Base-by-base conservation (phyloP, 805 yeast species). In the Saccharomyces eubayanus region DNA sequence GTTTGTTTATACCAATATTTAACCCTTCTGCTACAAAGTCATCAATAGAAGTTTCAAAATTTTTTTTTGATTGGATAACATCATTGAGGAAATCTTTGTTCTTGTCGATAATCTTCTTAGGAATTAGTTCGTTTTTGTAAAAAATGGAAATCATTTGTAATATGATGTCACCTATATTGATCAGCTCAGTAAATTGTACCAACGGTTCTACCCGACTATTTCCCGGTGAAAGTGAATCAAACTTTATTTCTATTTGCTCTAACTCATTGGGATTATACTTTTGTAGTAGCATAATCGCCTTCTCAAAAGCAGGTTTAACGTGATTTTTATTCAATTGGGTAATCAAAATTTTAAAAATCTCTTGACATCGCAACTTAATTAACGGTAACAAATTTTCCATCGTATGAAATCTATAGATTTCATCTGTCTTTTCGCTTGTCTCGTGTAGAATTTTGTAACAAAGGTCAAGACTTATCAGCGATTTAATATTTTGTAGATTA, bases 101-200 rank as follows among this genome's bases (percentile, higher is more conserved):
- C 53, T 83, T 80, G 60, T 84, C 83, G 28, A 89, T 81, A 24
- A 89, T 76, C 31, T 64, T 62, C 29, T 67, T 73, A 51, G 74
- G 68, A 6, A 82, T 67, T 59, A 92, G 76, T 66, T 92, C 98
- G 66, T 88, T 91, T 61, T 87, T 86, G 71, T 89, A 92, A 61
- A 94, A 94, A 5, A 89, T 88, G 51, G 87, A 90, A 47, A 91
- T 73, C 95, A 92, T 89, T 66, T 92, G 97, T 62, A 89, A 85
- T 24, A 94, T 88, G 54, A 92, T 74, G 68, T 92, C 99, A 4
- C 97, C 97, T 55, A 89, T 84, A 61, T 91, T 94, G 36, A 94
- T 94, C 53, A 94, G 77, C 65, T 92, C 97, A 16, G 95, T 86
- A 62, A 94, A 92, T 47, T 87, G 81, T 0, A 85, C 85, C 51